Percentiles rank a stretch among this genome's conserved stretches.
These are phyloP conservation scores for Soucietia sequanensis DNA, from an alignment of 805 yeast genomes.

Conservation along the genomic window DNA sequence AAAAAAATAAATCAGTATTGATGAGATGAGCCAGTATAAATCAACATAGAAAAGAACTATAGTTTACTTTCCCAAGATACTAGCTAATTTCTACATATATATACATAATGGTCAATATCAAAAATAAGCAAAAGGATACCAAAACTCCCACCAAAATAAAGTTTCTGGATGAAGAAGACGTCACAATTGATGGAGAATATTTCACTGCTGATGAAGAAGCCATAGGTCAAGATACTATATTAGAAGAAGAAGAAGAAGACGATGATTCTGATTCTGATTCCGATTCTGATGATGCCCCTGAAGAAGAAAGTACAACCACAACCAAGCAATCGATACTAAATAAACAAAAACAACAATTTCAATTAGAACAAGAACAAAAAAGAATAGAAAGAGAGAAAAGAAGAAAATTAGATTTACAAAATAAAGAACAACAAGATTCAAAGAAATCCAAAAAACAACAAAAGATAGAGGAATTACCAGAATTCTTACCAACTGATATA, in stretches of 20 bases:
- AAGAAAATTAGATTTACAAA: constrained; percentile 30
- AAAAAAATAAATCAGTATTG: constrained; percentile 1
- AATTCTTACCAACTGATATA: constrained; percentile 41
- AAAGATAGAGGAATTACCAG: constrained; percentile 32
- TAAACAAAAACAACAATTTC: constrained; percentile 20
- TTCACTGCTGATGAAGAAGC: constrained; percentile 16
- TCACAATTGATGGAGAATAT: constrained; percentile 13
- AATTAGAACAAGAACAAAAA: constrained; percentile 22
- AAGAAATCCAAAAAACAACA: constrained; percentile 19
- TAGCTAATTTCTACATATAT: not conserved
- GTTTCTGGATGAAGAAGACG: constrained; percentile 28
- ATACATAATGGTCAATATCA: constrained; percentile 31
- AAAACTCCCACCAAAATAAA: constrained; percentile 26
- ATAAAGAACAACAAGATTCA: constrained; percentile 34
- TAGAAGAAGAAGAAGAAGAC: constrained; percentile 10
- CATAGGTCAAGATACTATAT: constrained; percentile 4
- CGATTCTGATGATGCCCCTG: constrained; percentile 40
- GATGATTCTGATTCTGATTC: constrained; percentile 17
- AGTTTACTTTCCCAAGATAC: too few relatives aligned
- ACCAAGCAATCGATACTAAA: constrained; percentile 26
- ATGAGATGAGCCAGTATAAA: too few relatives aligned
- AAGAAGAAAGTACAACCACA: constrained; percentile 37
- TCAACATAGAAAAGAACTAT: too few relatives aligned
- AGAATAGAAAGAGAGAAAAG: constrained; percentile 33
- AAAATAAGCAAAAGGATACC: constrained; percentile 17